These are phyloP conservation scores for Alternaria brassicicola DNA, from an alignment of 2,329 filamentous ascomycete species.

Conservation along the genomic window DNA sequence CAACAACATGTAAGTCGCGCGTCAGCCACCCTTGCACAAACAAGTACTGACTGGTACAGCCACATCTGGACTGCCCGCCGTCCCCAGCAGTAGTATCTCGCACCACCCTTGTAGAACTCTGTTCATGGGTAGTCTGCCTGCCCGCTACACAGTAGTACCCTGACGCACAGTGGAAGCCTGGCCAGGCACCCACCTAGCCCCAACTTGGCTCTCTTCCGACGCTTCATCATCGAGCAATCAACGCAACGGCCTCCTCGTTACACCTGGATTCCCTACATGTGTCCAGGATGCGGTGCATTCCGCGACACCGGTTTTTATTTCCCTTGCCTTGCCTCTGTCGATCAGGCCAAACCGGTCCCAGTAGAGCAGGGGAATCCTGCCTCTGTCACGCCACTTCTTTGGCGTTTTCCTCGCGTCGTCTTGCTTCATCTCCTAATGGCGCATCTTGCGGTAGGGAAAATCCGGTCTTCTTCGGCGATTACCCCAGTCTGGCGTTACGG, in stretches of 20 bases:
- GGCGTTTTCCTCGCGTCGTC: not conserved
- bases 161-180: not conserved
- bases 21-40: too few species aligned
- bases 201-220: not conserved
- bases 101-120: conserved; percentile 22
- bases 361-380: not conserved
- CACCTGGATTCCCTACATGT: conserved; percentile 5
- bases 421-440: conserved; percentile 11
- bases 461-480: conserved; percentile 13
- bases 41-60: conserved; percentile 43
- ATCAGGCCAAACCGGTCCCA: not conserved
- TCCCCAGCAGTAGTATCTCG: conserved; percentile 47
- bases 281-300: conserved; percentile 8
- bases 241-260: conserved; percentile 7
- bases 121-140: conserved; percentile 17
- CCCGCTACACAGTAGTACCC: conserved; percentile 13
- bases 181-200: conserved; percentile 11
- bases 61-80: conserved; percentile 57
- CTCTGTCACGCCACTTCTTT: not conserved
- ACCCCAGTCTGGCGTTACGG: conserved; percentile 17
- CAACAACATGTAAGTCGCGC: conserved; percentile 78
- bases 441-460: conserved; percentile 16
- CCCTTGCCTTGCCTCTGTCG: not conserved
- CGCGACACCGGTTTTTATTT: conserved; percentile 6
- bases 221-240: not conserved